Evolutionary conservation across 225 moss, liverwort and hornwort genomes (phyloP).

Genomic region (Straminergon stramineum): DNA sequence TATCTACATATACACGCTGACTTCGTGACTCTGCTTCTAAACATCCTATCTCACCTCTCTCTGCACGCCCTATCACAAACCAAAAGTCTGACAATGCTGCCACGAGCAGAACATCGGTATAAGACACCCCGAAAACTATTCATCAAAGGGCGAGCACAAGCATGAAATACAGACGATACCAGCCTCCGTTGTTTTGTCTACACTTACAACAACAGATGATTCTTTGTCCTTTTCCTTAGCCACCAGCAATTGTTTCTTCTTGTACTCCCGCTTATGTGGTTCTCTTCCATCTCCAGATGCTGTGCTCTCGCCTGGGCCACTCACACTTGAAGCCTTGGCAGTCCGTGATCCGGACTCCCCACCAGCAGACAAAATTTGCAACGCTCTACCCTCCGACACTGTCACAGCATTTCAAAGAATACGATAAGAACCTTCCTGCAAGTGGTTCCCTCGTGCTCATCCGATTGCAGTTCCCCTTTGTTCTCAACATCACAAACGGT

Average conservation of each 20-base stretch:
- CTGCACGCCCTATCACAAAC: background rate
- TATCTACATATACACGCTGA: background rate
- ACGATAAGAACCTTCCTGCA: background rate
- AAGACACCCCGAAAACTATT: background rate
- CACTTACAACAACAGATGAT: constrained; percentile 27
- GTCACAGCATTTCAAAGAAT: background rate
- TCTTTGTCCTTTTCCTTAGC: constrained; percentile 66
- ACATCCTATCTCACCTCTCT: background rate
- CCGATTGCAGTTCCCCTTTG: background rate
- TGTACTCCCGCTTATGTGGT: constrained; percentile 49
- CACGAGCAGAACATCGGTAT: background rate
- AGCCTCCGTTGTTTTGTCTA: background rate
- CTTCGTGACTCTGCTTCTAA: background rate
- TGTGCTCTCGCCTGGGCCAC: constrained; percentile 5
- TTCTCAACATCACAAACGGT: background rate
- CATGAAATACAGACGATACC: background rate
- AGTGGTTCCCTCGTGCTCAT: background rate
- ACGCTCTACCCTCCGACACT: constrained; percentile 1
- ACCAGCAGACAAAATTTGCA: constrained; percentile 24
- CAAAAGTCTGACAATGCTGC: background rate
- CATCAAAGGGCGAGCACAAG: background rate
- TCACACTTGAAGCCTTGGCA: constrained; percentile 20
- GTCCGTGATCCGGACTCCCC: constrained; percentile 30
- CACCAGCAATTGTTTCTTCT: constrained; percentile 41
- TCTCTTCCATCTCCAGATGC: constrained; percentile 47